phyloP scores from a whole-genome alignment of 495 filamentous ascomycete genomes.

The Usnea hakonensis region DNA sequence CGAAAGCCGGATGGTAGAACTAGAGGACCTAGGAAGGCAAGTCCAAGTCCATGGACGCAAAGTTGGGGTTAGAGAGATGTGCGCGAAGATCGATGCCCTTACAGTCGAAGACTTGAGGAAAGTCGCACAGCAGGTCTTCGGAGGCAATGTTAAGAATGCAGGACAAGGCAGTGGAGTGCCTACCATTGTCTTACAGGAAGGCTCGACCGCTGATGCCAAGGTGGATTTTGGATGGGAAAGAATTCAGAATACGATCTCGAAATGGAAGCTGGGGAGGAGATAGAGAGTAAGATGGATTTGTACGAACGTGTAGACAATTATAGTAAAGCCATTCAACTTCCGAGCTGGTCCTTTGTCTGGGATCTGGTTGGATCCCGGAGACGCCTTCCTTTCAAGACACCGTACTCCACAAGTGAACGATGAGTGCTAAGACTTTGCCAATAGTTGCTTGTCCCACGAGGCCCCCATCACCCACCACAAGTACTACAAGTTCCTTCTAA shows the following conservation, averaged over 20 bases:
- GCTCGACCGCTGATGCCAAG: slow-evolving; percentile 46
- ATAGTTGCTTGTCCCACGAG: too few relatives aligned
- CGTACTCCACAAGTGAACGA: too few relatives aligned
- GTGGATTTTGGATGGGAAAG: slow-evolving; percentile 67
- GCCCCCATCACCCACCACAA: too few relatives aligned
- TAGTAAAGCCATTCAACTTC: slow-evolving; percentile 6
- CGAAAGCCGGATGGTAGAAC: slow-evolving; percentile 91
- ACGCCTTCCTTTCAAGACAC: too few relatives aligned
- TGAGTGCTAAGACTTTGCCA: too few relatives aligned
- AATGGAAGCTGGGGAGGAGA: slow-evolving; percentile 73
- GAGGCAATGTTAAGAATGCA: slow-evolving; percentile 64
- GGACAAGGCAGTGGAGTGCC: slow-evolving; percentile 80
- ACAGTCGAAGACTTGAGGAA: slow-evolving; percentile 74
- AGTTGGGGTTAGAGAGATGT: slow-evolving; percentile 90
- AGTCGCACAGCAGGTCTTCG: slow-evolving; percentile 74
- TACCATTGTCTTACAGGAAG: slow-evolving; percentile 92
- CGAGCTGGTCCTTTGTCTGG: not conserved
- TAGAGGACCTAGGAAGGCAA: slow-evolving; percentile 95
- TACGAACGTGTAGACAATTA: not conserved
- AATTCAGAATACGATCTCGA: slow-evolving; percentile 74
- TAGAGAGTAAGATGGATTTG: slow-evolving; percentile 26
- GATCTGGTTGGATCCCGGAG: too few relatives aligned
- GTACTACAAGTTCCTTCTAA: too few relatives aligned
- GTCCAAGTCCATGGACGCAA: slow-evolving; percentile 92
- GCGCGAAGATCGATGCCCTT: slow-evolving; percentile 69